Conservation (phyloP, 2,329 filamentous ascomycete species). For the Ophiostoma tasmaniense region DNA sequence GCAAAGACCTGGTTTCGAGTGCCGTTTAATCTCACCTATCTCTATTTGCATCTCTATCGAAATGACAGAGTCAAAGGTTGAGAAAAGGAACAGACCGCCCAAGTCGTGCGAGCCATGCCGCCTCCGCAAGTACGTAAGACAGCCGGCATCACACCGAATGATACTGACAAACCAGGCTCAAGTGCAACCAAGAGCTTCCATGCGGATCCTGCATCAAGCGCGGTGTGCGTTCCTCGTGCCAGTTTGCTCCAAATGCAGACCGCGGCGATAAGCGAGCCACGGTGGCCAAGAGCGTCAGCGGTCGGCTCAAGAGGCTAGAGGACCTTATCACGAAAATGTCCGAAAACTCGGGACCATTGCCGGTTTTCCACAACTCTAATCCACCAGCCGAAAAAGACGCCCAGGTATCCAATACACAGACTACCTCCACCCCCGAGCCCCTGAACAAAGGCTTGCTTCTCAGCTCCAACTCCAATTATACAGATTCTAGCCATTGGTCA, state of each 20-base stretch:
- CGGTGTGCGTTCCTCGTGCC: conserved; percentile 20
- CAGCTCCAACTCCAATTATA: conserved; percentile 23
- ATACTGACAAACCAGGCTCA: conserved; percentile 22
- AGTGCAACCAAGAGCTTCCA: conserved; percentile 28
- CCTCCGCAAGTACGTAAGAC: conserved; percentile 25
- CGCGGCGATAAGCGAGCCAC: conserved; percentile 17
- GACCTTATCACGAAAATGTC: conserved; percentile 22
- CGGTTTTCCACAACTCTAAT: too few species aligned
- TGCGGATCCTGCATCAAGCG: conserved; percentile 27
- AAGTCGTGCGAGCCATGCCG: conserved; percentile 31
- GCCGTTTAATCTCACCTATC: not conserved
- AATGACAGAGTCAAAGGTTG: conserved; percentile 20
- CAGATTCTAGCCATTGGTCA: conserved; percentile 29
- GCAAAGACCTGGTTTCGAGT: not conserved
- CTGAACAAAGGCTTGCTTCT: conserved; percentile 10
- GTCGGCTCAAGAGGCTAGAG: conserved; percentile 27
- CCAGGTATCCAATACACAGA: not conserved
- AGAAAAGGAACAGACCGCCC: conserved; percentile 30
- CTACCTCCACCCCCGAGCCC: not conserved
- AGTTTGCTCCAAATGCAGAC: conserved; percentile 27
- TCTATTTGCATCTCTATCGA: not conserved
- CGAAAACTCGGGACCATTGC: not conserved
- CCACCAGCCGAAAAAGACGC: too few species aligned
- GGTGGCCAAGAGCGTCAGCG: conserved; percentile 8
- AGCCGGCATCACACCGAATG: not conserved